Percentiles rank a stretch among this genome's conserved stretches.
These are phyloP conservation scores for Striga asiatica DNA, from an alignment of 257 asterid genomes.

Conservation along the genomic window DNA sequence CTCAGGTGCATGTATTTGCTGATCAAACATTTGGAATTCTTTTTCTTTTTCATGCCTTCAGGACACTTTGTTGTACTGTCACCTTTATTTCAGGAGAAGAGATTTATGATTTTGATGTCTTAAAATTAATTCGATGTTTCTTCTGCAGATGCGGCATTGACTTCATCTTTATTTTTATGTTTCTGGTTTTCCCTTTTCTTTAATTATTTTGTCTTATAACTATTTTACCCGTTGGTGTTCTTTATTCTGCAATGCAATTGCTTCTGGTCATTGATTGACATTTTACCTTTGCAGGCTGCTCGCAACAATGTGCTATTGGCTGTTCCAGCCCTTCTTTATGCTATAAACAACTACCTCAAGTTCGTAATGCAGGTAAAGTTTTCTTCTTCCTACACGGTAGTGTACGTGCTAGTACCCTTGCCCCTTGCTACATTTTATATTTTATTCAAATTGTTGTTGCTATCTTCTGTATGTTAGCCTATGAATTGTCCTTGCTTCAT, in stretches of 20 bases:
- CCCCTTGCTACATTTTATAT: not conserved
- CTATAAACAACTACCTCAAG: slow-evolving; percentile 84
- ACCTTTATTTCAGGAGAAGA: not conserved
- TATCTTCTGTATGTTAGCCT: not conserved
- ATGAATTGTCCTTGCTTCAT: not conserved
- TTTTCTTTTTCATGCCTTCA: not conserved
- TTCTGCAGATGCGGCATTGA: no score
- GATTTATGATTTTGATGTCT: not conserved
- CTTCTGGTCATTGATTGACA: slow-evolving; percentile 12
- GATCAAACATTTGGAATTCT: slow-evolving; percentile 7
- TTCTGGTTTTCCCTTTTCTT: not conserved
- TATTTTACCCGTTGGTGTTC: slow-evolving; percentile 4
- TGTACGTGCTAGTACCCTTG: not conserved
- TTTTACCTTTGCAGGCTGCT: slow-evolving; percentile 65
- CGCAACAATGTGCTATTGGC: slow-evolving; percentile 74
- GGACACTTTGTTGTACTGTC: slow-evolving; percentile 10
- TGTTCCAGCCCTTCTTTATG: slow-evolving; percentile 93
- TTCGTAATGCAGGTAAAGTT: slow-evolving; percentile 79
- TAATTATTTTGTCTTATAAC: not conserved
- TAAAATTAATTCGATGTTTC: not conserved
- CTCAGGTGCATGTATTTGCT: slow-evolving; percentile 44
- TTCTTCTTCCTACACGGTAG: slow-evolving; percentile 1
- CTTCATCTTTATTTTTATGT: slow-evolving; percentile 2
- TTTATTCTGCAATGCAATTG: slow-evolving; percentile 3
- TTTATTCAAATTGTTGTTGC: not conserved